These are phyloP conservation scores for Erythrobasidium yunnanense DNA, from an alignment of 768 basidiomycete genomes.

Conservation along the genomic window DNA sequence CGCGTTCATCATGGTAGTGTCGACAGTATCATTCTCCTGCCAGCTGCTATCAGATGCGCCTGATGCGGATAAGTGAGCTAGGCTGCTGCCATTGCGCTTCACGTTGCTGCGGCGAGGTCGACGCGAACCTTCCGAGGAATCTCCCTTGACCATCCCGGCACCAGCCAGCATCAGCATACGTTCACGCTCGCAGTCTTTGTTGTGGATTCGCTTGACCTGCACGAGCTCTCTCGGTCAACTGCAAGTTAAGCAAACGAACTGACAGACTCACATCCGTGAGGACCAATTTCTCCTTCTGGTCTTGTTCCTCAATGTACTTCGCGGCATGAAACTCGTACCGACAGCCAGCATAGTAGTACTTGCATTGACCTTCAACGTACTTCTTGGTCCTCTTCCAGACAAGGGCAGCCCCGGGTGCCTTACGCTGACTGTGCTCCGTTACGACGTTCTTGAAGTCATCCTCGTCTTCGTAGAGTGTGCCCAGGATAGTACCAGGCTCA, in stretches of 20 bases:
- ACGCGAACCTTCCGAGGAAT: no score
- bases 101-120: no score
- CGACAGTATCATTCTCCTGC: no score
- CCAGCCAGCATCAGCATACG: no score
- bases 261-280: slow-evolving; percentile 7
- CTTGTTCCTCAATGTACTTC: not conserved
- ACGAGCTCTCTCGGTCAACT: not conserved
- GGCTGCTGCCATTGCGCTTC: no score
- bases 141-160: no score
- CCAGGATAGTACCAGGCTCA: not conserved
- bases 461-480: not conserved
- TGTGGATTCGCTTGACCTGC: slow-evolving; percentile 3
- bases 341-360: not conserved
- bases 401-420: not conserved
- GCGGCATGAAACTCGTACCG: slow-evolving; percentile 24
- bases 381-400: not conserved
- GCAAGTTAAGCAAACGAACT: not conserved
- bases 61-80: no score
- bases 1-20: no score
- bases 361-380: not conserved
- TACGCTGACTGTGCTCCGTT: not conserved
- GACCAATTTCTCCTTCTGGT: not conserved
- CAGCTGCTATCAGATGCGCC: no score
- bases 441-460: not conserved
- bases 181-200: slow-evolving; percentile 8